phyloP scores from a whole-genome alignment of 305 asterid species.

The Solanum aculeatissimum region DNA sequence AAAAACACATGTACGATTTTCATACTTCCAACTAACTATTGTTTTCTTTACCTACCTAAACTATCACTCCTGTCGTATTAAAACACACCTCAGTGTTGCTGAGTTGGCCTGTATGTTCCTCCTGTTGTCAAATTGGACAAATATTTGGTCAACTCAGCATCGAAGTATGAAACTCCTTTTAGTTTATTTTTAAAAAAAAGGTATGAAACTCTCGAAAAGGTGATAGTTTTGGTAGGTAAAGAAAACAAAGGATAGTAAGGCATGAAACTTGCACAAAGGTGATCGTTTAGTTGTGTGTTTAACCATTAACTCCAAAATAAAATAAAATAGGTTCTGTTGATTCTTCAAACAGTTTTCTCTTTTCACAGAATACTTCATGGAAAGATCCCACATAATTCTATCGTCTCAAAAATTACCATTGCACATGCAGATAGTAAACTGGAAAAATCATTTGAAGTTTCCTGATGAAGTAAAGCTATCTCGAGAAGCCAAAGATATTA shows the following conservation, averaged over 20 bases:
- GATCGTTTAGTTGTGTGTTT: neutral
- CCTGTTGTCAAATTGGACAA: neutral
- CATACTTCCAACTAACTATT: neutral
- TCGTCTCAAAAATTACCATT: neutral
- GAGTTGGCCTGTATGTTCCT: neutral
- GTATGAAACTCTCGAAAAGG: neutral
- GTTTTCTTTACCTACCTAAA: neutral
- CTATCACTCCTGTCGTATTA: neutral
- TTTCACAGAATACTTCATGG: neutral
- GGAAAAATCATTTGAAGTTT: constrained; percentile 13
- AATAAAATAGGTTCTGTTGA: neutral
- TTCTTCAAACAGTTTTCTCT: neutral
- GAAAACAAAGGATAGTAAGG: neutral
- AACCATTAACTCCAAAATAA: neutral
- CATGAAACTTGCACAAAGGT: neutral
- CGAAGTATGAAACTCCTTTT: neutral
- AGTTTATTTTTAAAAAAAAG: too few relatives aligned
- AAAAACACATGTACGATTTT: neutral
- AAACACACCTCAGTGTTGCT: neutral
- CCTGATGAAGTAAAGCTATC: constrained; percentile 10
- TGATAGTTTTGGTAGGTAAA: neutral
- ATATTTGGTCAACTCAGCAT: neutral
- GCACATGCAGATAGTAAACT: constrained; percentile 9
- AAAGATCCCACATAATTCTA: neutral
- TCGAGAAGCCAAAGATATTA: constrained; percentile 7